Evolutionary conservation across 228 moss, liverwort and hornwort genomes (phyloP), one percentile per base, ranked within the genome.

Genomic region (Sphagnum magellanicum): DNA sequence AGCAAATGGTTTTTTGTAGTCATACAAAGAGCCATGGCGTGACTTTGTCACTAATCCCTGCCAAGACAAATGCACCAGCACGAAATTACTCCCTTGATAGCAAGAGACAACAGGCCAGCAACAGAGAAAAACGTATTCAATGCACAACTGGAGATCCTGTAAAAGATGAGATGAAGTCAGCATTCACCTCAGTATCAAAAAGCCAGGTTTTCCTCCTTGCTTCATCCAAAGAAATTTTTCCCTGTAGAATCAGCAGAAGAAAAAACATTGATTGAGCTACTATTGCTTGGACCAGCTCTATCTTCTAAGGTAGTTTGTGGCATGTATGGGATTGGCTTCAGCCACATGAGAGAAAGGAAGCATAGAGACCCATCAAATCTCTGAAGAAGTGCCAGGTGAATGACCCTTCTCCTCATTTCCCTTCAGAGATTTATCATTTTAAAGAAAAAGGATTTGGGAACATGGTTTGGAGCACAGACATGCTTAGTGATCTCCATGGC

Each of bases 161-260:
- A 3, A 32, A 32, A 32, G 32, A 32, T 32, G 32, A 32, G 32
- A 32, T 32, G 32, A 32, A 32, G 8, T 5, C 32, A 8, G 14
- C 49, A 49, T 75, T 82, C 68, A 91, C 95, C 84, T 92, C 87
- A 49, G 92, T 89, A 74, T 96, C 95, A 12, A 91, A 78, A 66
- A 96, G 85, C 95, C 95, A 96, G 47, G 92, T 86, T 68, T 84
- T 92, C 46, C 74, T 77, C 66, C 92, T 84, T 61, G 95, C 95
- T 66, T 91, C 83, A 13, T 87, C 89, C 78, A 92, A 9, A 10
- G 88, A 77, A 5, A 91, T 75, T 48, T 88, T 89, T 5, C 85
- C 81, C 95, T 95, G 81, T 12, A 55, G 10, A 51, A 46, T n/a
- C 50, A 71, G 0, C 55, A 55, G 55, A 8, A 55, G 55, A 55